A percentile compares a stretch with the other conserved stretches of the same genome.
Evolutionary conservation across 306 rosid species (phyloP).

Genomic region (Quercus gilva): DNA sequence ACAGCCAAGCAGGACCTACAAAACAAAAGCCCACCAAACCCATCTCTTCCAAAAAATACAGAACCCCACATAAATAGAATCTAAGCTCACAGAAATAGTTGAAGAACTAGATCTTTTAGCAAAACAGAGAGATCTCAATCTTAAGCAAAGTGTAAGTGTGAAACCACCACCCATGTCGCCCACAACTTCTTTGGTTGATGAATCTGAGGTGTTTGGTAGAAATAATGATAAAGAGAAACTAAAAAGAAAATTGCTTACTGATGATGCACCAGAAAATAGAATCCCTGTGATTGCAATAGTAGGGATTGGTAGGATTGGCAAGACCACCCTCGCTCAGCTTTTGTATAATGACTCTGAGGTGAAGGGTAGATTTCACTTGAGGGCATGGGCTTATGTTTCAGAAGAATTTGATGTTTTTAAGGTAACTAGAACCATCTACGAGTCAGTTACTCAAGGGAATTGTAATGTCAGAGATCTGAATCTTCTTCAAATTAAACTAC

Average conservation of each 20-base stretch:
- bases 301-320: background rate
- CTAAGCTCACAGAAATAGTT: too few species aligned
- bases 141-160: too few species aligned
- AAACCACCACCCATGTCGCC: too few species aligned
- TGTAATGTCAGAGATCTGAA: background rate
- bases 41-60: too few species aligned
- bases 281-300: background rate
- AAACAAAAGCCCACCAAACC: too few species aligned
- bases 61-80: too few species aligned
- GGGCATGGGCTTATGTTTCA: slow-evolving; percentile 1
- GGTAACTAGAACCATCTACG: background rate
- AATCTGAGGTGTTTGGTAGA: background rate
- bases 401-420: slow-evolving; percentile 1
- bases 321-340: background rate
- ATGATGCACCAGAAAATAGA: background rate
- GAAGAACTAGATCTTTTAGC: too few species aligned
- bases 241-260: background rate
- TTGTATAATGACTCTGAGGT: background rate
- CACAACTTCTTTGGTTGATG: background rate
- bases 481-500: background rate
- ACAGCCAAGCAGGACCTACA: too few species aligned
- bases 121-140: too few species aligned
- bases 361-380: background rate
- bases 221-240: background rate
- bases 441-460: background rate